These are phyloP conservation scores for Colletotrichum ledebouriae DNA, from an alignment of 2,329 filamentous ascomycete species.

Conservation along the genomic window DNA sequence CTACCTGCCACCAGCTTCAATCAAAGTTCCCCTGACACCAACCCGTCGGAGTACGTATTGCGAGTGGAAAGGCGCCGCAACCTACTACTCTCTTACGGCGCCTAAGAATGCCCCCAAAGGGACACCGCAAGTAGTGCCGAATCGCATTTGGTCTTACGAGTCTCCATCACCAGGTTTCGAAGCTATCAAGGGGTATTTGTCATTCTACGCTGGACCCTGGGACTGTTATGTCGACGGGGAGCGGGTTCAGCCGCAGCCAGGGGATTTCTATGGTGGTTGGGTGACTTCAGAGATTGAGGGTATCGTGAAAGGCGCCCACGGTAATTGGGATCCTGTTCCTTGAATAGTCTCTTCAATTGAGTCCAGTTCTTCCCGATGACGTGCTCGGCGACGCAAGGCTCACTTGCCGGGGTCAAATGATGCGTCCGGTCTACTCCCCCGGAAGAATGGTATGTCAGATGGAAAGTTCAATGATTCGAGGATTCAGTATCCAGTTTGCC, in stretches of 20 bases:
- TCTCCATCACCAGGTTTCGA: slow-evolving; percentile 65
- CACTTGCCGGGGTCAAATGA: no score
- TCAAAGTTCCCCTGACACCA: slow-evolving; percentile 61
- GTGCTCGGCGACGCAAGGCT: no score
- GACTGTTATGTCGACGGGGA: slow-evolving; percentile 74
- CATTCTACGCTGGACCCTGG: slow-evolving; percentile 73
- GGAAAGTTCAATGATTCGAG: no score
- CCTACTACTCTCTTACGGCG: slow-evolving; percentile 66
- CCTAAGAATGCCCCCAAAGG: slow-evolving; percentile 49
- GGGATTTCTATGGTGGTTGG: slow-evolving; percentile 76
- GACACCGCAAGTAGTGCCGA: slow-evolving; percentile 55
- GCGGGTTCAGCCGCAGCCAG: slow-evolving; percentile 69
- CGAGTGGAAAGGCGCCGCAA: slow-evolving; percentile 73
- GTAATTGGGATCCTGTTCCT: slow-evolving; percentile 55
- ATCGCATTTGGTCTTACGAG: slow-evolving; percentile 72
- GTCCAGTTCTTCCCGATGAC: no score
- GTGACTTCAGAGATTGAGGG: slow-evolving; percentile 71
- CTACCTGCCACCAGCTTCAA: slow-evolving; percentile 67
- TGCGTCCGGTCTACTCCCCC: no score
- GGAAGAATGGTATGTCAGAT: no score
- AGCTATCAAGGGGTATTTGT: slow-evolving; percentile 67
- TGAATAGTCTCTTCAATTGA: slow-evolving; percentile 22
- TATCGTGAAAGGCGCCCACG: slow-evolving; percentile 59
- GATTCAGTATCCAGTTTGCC: no score
- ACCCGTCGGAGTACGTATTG: slow-evolving; percentile 63